These are phyloP conservation scores for Ilyonectria sp. DNA, from an alignment of 2,329 filamentous ascomycete species.

Conservation along the genomic window DNA sequence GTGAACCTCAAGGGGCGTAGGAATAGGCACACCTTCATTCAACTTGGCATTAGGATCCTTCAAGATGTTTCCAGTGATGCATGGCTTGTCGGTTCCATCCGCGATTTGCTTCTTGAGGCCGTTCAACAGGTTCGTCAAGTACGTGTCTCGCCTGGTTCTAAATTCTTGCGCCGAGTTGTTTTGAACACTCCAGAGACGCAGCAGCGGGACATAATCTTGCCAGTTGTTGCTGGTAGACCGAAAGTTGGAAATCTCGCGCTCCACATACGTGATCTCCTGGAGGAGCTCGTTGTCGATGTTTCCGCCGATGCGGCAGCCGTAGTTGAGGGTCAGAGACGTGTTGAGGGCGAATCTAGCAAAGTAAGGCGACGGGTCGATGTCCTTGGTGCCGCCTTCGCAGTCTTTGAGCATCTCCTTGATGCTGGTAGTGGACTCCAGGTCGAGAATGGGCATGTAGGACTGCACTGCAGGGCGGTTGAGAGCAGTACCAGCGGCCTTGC, in stretches of 20 bases:
- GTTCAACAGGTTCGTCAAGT: conserved; percentile 76
- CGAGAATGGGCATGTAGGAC: conserved; percentile 86
- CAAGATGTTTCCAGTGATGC: conserved; percentile 67
- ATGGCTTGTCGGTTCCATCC: conserved; percentile 58
- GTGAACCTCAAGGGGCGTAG: fast-evolving
- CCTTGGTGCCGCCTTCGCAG: conserved; percentile 71
- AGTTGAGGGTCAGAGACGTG: conserved; percentile 83
- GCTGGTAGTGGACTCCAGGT: conserved; percentile 80
- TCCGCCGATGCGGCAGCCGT: conserved; percentile 82
- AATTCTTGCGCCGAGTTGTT: conserved; percentile 76
- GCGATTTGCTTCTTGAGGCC: conserved; percentile 61
- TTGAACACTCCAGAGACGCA: conserved; percentile 75
- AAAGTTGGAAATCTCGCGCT: conserved; percentile 82
- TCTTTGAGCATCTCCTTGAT: conserved; percentile 81
- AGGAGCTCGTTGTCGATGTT: conserved; percentile 78
- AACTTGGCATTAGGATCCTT: conserved; percentile 63
- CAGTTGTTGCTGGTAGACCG: conserved; percentile 86
- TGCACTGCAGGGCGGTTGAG: conserved; percentile 83
- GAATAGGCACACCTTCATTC: conserved; percentile 49
- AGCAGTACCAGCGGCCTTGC: conserved; percentile 85
- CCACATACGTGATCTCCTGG: conserved; percentile 81
- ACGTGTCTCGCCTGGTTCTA: conserved; percentile 77
- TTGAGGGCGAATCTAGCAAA: conserved; percentile 85
- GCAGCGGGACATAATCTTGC: conserved; percentile 86
- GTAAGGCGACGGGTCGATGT: conserved; percentile 81